Base-by-base conservation (phyloP, 345 rosid species). In the Cardamine occulta region DNA sequence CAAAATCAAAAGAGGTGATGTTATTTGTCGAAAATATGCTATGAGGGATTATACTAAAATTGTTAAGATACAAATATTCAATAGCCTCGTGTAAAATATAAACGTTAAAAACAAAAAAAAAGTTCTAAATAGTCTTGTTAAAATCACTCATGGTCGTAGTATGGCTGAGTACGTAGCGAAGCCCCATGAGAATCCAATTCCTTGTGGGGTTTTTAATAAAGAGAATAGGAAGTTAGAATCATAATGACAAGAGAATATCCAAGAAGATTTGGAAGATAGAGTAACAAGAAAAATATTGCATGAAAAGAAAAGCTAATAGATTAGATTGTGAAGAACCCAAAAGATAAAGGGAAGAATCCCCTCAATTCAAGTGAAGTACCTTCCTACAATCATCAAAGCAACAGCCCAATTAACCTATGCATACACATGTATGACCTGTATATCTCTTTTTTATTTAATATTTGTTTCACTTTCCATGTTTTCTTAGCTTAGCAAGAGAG, bases 271-370 rank as follows among this genome's bases (percentile, higher is more conserved):
- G 18, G 57, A 57, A 40, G 56, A 49, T 72, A 72, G 77, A 66
- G 65, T 72, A 57, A 78, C 81, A 72, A 72, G 81, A 65, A 78
- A 78, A 78, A 66, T 66, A 78, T 44, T 72, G 77, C 77, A 78
- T 78, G 65, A 72, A 78, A 78, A 78, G 81, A 72, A 78, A 78
- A 72, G 77, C 73, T 65, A 77, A 65, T 49, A 72, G 77, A 65
- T 72, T 65, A 66, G 51, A 77, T 55, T 77, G 81, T 54, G 77
- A 59, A 72, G 63, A 72, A 72, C 63, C 77, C 81, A 72, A 78
- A 66, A 78, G 81, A 66, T 78, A 78, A 78, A 78, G 81, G 65
- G 69, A 66, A 57, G 73, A 78, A 72, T 72, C 77, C 63, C 18
- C 69, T 72, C 64, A 66, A 66, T 78, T 49, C 73, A 51, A 66